phyloP scores from a whole-genome alignment of 495 filamentous ascomycete genomes.

The Corynascus novoguineensis region DNA sequence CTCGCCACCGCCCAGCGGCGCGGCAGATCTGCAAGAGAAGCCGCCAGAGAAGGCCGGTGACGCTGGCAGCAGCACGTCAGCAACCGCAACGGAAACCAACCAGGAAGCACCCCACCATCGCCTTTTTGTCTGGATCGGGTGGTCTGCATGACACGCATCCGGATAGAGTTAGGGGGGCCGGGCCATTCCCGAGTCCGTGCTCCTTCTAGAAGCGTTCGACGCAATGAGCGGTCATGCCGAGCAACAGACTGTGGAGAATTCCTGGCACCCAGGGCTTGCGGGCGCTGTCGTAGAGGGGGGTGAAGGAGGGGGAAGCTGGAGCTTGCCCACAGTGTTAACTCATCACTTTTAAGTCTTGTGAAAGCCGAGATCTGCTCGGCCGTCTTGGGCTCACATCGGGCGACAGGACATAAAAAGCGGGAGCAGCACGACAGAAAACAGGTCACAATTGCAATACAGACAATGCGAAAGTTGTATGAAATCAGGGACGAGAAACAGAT shows the following conservation, averaged over 20 bases:
- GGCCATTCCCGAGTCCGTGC: constrained; percentile 25
- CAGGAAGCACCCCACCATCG: constrained; percentile 1
- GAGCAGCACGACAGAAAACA: too few species aligned
- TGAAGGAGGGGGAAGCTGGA: constrained; percentile 14
- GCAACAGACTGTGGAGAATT: constrained; percentile 23
- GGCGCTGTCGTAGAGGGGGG: constrained; percentile 16
- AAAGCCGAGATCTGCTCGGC: neutral
- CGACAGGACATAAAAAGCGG: too few species aligned
- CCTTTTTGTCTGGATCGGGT: neutral
- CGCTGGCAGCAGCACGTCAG: constrained; percentile 24
- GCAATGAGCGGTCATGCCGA: constrained; percentile 26
- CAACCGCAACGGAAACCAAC: constrained; percentile 3
- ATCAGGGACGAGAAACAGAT: neutral
- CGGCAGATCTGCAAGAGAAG: constrained; percentile 30
- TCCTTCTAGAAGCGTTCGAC: constrained; percentile 37
- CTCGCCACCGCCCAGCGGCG: constrained; percentile 13
- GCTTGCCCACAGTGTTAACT: neutral
- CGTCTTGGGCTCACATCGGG: neutral
- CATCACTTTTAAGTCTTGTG: constrained; percentile 4
- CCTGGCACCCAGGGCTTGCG: constrained; percentile 17
- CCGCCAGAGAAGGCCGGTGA: constrained; percentile 19
- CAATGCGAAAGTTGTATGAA: too few species aligned
- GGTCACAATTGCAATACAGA: too few species aligned
- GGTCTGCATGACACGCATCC: neutral
- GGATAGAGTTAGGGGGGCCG: constrained; percentile 1